Evolutionary conservation across 805 yeast species (phyloP).

Genomic region (Pichia manshurica): DNA sequence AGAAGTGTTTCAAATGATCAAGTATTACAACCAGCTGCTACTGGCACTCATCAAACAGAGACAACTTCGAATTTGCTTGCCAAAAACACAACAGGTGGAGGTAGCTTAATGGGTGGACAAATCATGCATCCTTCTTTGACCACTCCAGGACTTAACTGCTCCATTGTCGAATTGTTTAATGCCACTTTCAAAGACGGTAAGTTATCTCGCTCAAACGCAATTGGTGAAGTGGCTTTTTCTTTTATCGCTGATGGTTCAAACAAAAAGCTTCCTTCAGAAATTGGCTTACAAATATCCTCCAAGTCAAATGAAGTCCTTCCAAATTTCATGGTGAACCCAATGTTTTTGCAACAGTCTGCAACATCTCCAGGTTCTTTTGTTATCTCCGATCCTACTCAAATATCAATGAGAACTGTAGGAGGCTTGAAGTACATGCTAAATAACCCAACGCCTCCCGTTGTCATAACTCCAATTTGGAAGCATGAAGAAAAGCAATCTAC

Average conservation of each 20-base stretch:
- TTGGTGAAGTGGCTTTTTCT: slow-evolving; percentile 85
- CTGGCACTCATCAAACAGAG: slow-evolving; percentile 33
- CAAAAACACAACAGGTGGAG: slow-evolving; percentile 30
- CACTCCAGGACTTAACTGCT: slow-evolving; percentile 67
- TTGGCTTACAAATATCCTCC: slow-evolving; percentile 36
- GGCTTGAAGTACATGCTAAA: slow-evolving; percentile 70
- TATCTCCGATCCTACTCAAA: slow-evolving; percentile 40
- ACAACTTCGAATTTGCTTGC: slow-evolving; percentile 37
- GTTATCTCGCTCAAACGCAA: slow-evolving; percentile 51
- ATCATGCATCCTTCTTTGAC: slow-evolving; percentile 48
- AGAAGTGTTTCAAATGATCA: slow-evolving; percentile 19
- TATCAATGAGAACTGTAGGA: slow-evolving; percentile 63
- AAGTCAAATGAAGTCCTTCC: slow-evolving; percentile 37
- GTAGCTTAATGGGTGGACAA: slow-evolving; percentile 30
- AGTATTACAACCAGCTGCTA: slow-evolving; percentile 18
- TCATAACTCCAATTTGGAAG: slow-evolving; percentile 82
- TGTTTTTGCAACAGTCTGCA: slow-evolving; percentile 41
- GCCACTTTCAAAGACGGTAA: slow-evolving; percentile 69
- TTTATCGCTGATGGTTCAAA: slow-evolving; percentile 38
- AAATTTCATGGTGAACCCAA: slow-evolving; percentile 45
- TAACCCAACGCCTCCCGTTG: slow-evolving; percentile 54
- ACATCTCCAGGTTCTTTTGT: slow-evolving; percentile 31
- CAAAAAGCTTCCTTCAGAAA: slow-evolving; percentile 35
- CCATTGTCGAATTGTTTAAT: slow-evolving; percentile 79
- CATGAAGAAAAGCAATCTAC: slow-evolving; percentile 81